Base-by-base conservation (phyloP, 768 basidiomycete genomes). In the Podaxis sp. region DNA sequence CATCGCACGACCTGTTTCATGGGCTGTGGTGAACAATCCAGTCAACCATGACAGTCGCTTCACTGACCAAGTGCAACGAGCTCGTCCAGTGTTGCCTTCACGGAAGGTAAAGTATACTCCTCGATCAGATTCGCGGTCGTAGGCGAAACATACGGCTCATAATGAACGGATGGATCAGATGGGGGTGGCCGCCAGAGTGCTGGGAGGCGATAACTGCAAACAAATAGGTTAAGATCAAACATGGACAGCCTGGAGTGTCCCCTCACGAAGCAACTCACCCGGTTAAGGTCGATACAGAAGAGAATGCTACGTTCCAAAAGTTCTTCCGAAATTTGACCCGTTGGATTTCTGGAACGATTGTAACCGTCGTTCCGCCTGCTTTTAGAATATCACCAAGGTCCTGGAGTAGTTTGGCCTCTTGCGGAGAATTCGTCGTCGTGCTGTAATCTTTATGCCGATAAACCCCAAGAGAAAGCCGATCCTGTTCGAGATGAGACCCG, bases 291-390 rank as follows among this genome's bases (percentile, higher is more conserved):
- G 84, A 67, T 56, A 80, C 72, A 6, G 81, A 78, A 1, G 84
- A 79, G 63, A 87, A 81, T 1, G 76, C 74, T 50, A 84, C 73
- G 64, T 87, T 88, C 86, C 82, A 87, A 50, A 86, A 77, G 64
- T 87, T 87, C 73, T 89, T 89, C 1, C 72, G 63, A 62, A 81
- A 89, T 67, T 87, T 88, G 63, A 75, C 68, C 13, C 85, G 77
- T 66, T 86, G 86, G n/a, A 88, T 83, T 63, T 88, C 84, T 16
- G 82, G 75, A 11, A 79, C 79, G 56, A 85, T 74, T 0, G 65
- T 75, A 18, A 80, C 69, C 0, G 76, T 74, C 40, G 74, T 79
- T 4, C 85, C 85, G 18, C 85, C 85, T 7, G 69, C 66, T 54
- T 72, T 67, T 3, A 88, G 69, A 9, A 87, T 69, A 9, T 63